Base-by-base conservation (phyloP, 2,329 filamentous ascomycete species). In the Pyricularia grisea region DNA sequence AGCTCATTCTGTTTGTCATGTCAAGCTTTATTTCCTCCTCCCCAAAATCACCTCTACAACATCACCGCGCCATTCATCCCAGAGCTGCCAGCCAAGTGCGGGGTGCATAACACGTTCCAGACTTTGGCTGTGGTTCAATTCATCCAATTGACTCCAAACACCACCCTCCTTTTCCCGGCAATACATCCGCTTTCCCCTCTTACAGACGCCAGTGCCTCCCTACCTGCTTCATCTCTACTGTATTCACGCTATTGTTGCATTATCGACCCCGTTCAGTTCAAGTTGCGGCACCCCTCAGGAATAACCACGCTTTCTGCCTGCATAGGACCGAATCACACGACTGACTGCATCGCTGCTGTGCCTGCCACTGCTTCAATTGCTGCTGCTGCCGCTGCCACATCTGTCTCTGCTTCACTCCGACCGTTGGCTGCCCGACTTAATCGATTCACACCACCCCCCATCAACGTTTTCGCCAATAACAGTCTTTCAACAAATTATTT, bases 71-170 rank as follows among this genome's bases (percentile, higher is more conserved):
- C 60, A 63, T 63, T 61, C 33, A 55, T 36, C 7, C 30, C 66
- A n/a, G 10, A 50, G 27, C 50, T 30, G 66, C 31, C 27, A 65
- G 42, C 10, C 61, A 68, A 28, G 68, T 69, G 68, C 63, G 68
- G 68, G 68, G 68, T 69, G 68, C 64, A 36, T 50, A 55, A 20
- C 7, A 61, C 55, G 60, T 50, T 50, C 23, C 55, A 30, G 50
- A 30, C 23, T 31, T 65, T 69, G 72, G 50, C 33, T n/a, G 71
- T 64, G 64, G 69, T 28, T 70, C 71, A 42, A 63, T 70, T 67
- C 72, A 70, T 73, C 74, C 76, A 76, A 78, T 78, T 73, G 74
- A 63, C 71, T 71, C 67, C 72, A 72, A 70, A 71, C 68, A 69
- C 74, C 76, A 71, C 76, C 75, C 76, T 75, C 76, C 75, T 72